These are phyloP conservation scores for Mycena albidolilacea DNA, from an alignment of 768 basidiomycete genomes.

Conservation along the genomic window DNA sequence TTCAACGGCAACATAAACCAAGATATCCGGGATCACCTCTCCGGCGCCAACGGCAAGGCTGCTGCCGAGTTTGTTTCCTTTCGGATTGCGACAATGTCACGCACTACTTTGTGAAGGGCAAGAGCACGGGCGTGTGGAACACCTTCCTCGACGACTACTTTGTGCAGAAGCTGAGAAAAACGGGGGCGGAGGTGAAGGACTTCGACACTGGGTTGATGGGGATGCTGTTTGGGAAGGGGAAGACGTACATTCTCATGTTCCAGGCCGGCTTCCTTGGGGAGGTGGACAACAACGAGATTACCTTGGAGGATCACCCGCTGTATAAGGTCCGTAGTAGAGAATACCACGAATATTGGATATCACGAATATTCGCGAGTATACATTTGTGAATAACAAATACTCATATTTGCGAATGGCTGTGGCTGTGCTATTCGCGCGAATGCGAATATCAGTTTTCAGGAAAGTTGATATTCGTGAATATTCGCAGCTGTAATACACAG, in stretches of 20 bases:
- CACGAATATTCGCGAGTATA: no score
- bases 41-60: constrained; percentile 28
- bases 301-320: constrained; percentile 14
- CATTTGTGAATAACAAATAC: no score
- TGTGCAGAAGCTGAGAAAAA: background rate
- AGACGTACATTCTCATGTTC: constrained; percentile 13
- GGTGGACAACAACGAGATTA: constrained; percentile 10
- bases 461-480: no score
- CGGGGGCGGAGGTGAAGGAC: background rate
- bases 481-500: no score
- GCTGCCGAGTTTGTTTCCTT: constrained; percentile 23
- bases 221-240: constrained; percentile 30
- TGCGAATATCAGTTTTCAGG: no score
- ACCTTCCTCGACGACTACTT: background rate
- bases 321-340: constrained; percentile 14
- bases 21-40: constrained; percentile 19
- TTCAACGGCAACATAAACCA: constrained; percentile 22
- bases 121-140: constrained; percentile 14
- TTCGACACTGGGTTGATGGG: constrained; percentile 25
- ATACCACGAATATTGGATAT: no score
- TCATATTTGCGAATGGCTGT: no score
- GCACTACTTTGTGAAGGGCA: constrained; percentile 23
- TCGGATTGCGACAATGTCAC: constrained; percentile 3
- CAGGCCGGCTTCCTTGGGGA: constrained; percentile 10
- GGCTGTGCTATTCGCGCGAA: no score